These are phyloP conservation scores for Eutypella sp. DNA, from an alignment of 2,329 filamentous ascomycete genomes.

Conservation along the genomic window DNA sequence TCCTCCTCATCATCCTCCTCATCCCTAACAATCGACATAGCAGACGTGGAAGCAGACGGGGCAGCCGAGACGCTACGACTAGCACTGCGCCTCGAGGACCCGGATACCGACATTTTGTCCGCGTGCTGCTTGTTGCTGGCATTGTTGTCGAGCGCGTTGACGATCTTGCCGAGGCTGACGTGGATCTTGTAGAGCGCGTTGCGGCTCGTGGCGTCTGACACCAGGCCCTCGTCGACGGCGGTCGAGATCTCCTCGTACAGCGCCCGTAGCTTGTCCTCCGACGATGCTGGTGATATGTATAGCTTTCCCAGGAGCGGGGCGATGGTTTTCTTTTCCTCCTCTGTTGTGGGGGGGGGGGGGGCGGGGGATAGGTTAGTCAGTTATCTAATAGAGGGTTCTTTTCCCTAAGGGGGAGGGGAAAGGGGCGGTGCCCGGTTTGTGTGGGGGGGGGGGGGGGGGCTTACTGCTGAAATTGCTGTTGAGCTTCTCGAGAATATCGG, in stretches of 20 bases:
- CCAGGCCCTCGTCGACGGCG: conserved; percentile 58
- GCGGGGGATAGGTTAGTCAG: conserved; percentile 25
- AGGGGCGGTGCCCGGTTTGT: background rate
- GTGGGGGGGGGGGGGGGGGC: conserved; percentile 24
- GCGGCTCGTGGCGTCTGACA: conserved; percentile 55
- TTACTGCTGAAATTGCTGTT: conserved; percentile 63
- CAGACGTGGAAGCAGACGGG: conserved; percentile 7
- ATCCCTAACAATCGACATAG: conserved; percentile 24
- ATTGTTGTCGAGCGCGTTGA: conserved; percentile 55
- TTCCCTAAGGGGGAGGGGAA: background rate
- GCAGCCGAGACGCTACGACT: conserved; percentile 17
- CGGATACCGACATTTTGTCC: conserved; percentile 12
- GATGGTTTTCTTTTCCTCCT: conserved; percentile 81
- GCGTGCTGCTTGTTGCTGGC: conserved; percentile 33
- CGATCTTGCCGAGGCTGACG: conserved; percentile 61
- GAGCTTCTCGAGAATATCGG: conserved; percentile 70
- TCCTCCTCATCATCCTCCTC: conserved; percentile 39
- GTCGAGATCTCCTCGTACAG: conserved; percentile 54
- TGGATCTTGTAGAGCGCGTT: conserved; percentile 67
- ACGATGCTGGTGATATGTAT: conserved; percentile 65
- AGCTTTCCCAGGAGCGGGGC: conserved; percentile 77
- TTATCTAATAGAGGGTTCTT: too few relatives aligned
- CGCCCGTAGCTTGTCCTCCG: conserved; percentile 52
- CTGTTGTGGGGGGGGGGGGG: conserved; percentile 48
- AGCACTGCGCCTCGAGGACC: conserved; percentile 8